A percentile compares a stretch with the other conserved stretches of the same genome.
Evolutionary conservation across 1,139 yeast species (phyloP).

Genomic region (Taiozyma sp.): DNA sequence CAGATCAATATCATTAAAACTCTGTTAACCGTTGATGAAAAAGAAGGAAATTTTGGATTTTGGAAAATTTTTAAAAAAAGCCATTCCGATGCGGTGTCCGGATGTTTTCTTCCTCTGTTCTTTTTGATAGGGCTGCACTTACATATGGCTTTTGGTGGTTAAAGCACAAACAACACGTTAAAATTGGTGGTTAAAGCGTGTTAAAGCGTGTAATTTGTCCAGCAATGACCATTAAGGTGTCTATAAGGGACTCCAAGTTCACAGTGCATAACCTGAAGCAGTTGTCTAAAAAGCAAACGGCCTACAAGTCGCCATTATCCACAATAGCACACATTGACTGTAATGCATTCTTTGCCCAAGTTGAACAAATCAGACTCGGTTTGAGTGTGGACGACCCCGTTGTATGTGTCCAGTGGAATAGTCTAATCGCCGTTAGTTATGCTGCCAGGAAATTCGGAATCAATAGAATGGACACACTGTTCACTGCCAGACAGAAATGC

Average conservation of each 20-base stretch:
- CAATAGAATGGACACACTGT: constrained; percentile 67
- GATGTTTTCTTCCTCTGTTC: constrained; percentile 1
- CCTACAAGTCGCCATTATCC: constrained; percentile 68
- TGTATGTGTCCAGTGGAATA: constrained; percentile 91
- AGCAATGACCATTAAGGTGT: background rate
- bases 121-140: background rate
- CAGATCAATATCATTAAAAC: no score
- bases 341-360: constrained; percentile 95
- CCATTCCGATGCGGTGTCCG: constrained; percentile 7
- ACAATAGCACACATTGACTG: constrained; percentile 83
- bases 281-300: constrained; percentile 38
- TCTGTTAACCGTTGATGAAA: no score
- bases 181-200: background rate
- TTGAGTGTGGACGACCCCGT: constrained; percentile 69
- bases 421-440: constrained; percentile 84
- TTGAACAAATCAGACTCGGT: constrained; percentile 74
- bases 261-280: constrained; percentile 43
- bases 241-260: constrained; percentile 29
- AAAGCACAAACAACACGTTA: background rate
- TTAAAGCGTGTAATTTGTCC: no score
- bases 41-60: no score
- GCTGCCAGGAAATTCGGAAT: constrained; percentile 87
- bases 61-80: no score
- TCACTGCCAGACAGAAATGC: constrained; percentile 68
- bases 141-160: no score